Base-by-base conservation (phyloP, 2,329 filamentous ascomycete genomes). In the Dactylonectria estremocensis region DNA sequence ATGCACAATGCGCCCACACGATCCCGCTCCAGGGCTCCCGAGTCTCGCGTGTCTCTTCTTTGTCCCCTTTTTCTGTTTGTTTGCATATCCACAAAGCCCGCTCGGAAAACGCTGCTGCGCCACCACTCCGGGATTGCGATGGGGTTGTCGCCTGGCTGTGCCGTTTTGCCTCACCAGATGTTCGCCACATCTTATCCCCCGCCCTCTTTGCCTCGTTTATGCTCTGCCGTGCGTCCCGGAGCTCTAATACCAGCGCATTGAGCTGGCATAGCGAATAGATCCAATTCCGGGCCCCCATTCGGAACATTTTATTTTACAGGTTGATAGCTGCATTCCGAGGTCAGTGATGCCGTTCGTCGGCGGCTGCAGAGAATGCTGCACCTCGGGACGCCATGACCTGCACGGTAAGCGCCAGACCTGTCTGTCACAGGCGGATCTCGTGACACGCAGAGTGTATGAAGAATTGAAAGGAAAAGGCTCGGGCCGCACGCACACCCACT, bases 161-260 rank as follows among this genome's bases (percentile, higher is more conserved):
- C 28, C 52, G 43, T 33, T 49, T 61, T 55, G 60, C 52, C 52
- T 62, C 40, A 50, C 43, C 28, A 56, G 50, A 56, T 62, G 22
- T 48, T 62, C 45, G 31, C 60, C 43, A 55, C n/a, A n/a, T 45
- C 50, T 33, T 11, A 50, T 46, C 40, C 45, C 40, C 52, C 24
- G 24, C 24, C n/a, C 18, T 13, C 28, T 13, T 37, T 55, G 59
- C 24, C 49, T 28, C 22, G 33, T 18, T 22, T 18, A 16, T 40
- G 18, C n/a, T 48, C 35, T 22, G 49, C 49, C 49, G 49, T 52
- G 28, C 18, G 33, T 52, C n/a, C 49, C 49, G 16, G 28, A 16
- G 24, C 48, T 24, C 24, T 6, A 20, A n/a, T n/a, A 14, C 40
- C 40, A n/a, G 11, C 14, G 9, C 24, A 33, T 24, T 4, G 24